Base-by-base conservation (phyloP, 257 asterid species). In the Solanum infundibuliforme region DNA sequence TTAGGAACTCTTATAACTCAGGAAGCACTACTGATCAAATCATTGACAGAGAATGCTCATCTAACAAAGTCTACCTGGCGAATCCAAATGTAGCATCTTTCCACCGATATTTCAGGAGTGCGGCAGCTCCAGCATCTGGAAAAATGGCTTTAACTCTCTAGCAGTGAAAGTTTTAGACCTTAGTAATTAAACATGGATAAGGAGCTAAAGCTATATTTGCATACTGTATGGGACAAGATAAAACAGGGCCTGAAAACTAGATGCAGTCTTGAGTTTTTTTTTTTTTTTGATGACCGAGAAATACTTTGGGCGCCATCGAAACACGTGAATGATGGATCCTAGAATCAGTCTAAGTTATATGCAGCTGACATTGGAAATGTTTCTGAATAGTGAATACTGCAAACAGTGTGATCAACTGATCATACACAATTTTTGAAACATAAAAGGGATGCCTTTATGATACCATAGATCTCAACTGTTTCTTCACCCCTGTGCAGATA, bases 71-170 rank as follows among this genome's bases (percentile, higher is more conserved):
- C 90, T 91, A 94, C 98, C 99, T 94, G 84, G 98, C 87, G 90
- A 97, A 97, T 87, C 92, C 93, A 90, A 97, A 95, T 83, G 93
- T 90, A 85, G 98, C 98, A 93, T 97, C 99, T 90, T 94, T 94
- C 99, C 99, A 97, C 86, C 87, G 93, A 91, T 95, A 93, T 86
- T 94, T 97, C 76, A 97, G 91, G 71, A 97, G 93, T 35, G 99
- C 99, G 86, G 99, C 94, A 82, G 99, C 98, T 86, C 99, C 99
- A 92, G 99, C 99, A 93, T 97, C 99, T 3, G 99, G 99, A 92
- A 93, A 97, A 90, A 97, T 69, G 85, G 99, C 99, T 91, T 93
- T 97, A 87, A 97, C 96, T 92, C 90, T 94, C 99, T 96, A 91
- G 74, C 88, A 89, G 87, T 48, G 90, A 90, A 88, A 86, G 71